Conservation (phyloP, 2,329 filamentous ascomycete genomes). For the Davidsoniella eucalypti region DNA sequence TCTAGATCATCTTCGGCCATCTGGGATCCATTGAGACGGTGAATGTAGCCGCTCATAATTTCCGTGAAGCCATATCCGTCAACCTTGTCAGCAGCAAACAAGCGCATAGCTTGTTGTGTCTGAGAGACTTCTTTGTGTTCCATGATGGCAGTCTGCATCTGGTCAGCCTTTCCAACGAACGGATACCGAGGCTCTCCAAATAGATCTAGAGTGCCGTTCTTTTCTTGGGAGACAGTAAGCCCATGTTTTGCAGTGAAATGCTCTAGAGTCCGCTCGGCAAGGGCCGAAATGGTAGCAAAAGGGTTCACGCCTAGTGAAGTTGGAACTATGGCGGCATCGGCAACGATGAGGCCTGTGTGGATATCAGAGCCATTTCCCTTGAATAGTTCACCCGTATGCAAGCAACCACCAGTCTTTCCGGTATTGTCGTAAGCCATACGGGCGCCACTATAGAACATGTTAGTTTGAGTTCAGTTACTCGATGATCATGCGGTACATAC, state of each 20-base stretch:
- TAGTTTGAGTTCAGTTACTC: background rate
- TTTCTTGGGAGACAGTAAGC: conserved; percentile 29
- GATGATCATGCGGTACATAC: conserved; percentile 20
- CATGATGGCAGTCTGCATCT: conserved; percentile 16
- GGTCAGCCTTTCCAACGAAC: conserved; percentile 13
- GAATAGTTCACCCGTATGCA: conserved; percentile 45
- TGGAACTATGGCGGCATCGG: conserved; percentile 45
- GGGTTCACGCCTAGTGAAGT: conserved; percentile 49
- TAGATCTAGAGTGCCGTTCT: conserved; percentile 34
- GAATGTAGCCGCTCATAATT: conserved; percentile 46
- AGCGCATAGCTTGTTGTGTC: conserved; percentile 22
- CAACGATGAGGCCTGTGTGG: conserved; percentile 41
- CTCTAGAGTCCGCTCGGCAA: conserved; percentile 47
- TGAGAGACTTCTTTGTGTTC: conserved; percentile 23
- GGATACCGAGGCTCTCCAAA: conserved; percentile 33
- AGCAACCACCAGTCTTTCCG: conserved; percentile 39
- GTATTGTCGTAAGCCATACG: conserved; percentile 44
- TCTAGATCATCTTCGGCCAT: conserved; percentile 28
- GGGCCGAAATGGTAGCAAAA: conserved; percentile 50
- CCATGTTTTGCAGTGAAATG: conserved; percentile 26
- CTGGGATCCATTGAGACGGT: conserved; percentile 26
- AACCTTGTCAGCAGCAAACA: conserved; percentile 27
- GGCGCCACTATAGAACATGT: conserved; percentile 31
- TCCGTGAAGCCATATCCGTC: conserved; percentile 44
- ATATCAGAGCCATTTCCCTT: conserved; percentile 32